Percentiles rank a stretch among this genome's conserved stretches.
phyloP scores from a whole-genome alignment of 2,329 filamentous ascomycete genomes.

The Microascus cirrosus region DNA sequence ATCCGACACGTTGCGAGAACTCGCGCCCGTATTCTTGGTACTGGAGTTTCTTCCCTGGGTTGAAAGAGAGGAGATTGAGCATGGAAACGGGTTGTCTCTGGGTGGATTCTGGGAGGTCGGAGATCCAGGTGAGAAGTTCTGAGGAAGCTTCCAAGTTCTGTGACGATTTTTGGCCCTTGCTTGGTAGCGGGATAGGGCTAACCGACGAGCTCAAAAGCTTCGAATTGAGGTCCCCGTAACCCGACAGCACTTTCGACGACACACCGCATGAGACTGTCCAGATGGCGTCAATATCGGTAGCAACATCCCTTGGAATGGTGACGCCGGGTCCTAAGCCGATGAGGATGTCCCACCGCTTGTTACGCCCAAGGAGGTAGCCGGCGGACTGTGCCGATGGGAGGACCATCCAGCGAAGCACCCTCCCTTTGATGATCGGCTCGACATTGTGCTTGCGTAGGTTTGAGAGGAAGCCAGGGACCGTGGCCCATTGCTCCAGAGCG shows the following conservation, averaged over 20 bases:
- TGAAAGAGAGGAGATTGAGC: slow-evolving; percentile 52
- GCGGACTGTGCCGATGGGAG: not conserved
- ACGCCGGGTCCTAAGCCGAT: not conserved
- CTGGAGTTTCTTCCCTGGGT: slow-evolving; percentile 32
- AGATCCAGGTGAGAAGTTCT: slow-evolving; percentile 39
- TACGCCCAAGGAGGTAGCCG: not conserved
- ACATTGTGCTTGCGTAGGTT: not conserved
- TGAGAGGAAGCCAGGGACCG: not conserved
- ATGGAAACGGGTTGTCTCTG: slow-evolving; percentile 41
- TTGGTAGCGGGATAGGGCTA: not conserved
- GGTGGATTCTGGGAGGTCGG: slow-evolving; percentile 8
- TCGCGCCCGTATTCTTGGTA: slow-evolving; percentile 49
- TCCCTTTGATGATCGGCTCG: not conserved
- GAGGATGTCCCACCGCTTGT: slow-evolving; percentile 2
- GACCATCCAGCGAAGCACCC: slow-evolving; percentile 2
- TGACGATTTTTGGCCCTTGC: slow-evolving; percentile 1
- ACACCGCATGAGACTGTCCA: not conserved
- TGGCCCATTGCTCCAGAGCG: not conserved
- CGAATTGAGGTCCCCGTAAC: not conserved
- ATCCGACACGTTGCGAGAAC: slow-evolving; percentile 35
- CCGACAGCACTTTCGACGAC: not conserved
- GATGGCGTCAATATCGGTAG: not conserved
- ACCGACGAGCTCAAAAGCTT: not conserved
- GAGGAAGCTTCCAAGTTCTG: slow-evolving; percentile 42
- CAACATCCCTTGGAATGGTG: not conserved